Percentiles rank a stretch among this genome's conserved stretches.
Evolutionary conservation across 306 rosid genomes (phyloP).

Genomic region (Cucurbita maxima): DNA sequence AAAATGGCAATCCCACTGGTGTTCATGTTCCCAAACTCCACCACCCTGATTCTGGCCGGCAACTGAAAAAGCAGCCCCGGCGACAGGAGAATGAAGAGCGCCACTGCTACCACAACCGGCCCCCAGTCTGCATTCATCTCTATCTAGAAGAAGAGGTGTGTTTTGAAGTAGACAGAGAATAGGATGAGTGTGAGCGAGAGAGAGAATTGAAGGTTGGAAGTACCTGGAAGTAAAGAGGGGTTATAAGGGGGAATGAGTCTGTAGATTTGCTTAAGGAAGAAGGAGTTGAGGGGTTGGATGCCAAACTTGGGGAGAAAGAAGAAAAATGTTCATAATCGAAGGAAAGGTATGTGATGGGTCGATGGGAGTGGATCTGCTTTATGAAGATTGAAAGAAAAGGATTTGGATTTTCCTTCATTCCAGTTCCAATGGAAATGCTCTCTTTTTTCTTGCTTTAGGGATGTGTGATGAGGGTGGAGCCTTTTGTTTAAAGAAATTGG

Average conservation of each 20-base stretch:
- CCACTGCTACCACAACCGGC: constrained; percentile 67
- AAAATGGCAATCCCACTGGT: constrained; percentile 93
- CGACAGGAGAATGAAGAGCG: constrained; percentile 67
- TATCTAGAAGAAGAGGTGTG: background rate
- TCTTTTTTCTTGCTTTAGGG: constrained; percentile 13
- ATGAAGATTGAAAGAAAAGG: constrained; percentile 17
- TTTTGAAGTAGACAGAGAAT: background rate
- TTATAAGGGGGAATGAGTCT: background rate
- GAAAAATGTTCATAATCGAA: constrained; percentile 30
- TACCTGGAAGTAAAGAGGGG: constrained; percentile 13
- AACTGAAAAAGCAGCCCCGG: constrained; percentile 82
- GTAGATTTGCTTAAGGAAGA: constrained; percentile 51
- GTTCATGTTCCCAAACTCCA: constrained; percentile 90
- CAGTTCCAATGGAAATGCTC: constrained; percentile 11
- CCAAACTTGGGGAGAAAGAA: constrained; percentile 57
- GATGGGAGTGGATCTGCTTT: constrained; percentile 47
- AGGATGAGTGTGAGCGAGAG: background rate
- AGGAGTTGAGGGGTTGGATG: constrained; percentile 62
- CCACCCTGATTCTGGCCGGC: constrained; percentile 55
- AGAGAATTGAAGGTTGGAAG: constrained; percentile 1
- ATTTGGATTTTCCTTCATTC: constrained; percentile 12
- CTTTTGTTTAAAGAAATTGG: background rate
- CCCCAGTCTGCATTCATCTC: constrained; percentile 88
- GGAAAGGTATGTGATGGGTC: constrained; percentile 52
- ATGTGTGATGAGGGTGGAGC: background rate